phyloP scores from a whole-genome alignment of 1,284 basidiomycete genomes.

The Fomitiporia mediterranea region DNA sequence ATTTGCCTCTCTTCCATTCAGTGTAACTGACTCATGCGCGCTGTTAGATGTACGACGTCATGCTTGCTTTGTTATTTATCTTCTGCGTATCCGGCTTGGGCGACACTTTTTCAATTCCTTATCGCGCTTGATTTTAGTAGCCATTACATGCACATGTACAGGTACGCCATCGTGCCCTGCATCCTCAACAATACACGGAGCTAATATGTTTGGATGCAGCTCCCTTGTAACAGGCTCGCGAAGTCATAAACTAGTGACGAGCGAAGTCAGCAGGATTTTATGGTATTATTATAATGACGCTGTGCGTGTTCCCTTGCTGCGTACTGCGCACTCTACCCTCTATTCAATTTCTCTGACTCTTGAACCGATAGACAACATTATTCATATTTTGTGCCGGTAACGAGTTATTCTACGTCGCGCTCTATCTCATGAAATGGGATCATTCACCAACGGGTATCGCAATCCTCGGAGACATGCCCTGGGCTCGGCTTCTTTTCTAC shows the following conservation, averaged over 20 bases:
- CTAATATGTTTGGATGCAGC: slow-evolving; percentile 47
- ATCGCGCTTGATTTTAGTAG: slow-evolving; percentile 97
- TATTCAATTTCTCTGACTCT: not conserved
- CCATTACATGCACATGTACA: slow-evolving; percentile 99
- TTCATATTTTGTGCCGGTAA: slow-evolving; percentile 97
- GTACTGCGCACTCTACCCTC: not conserved
- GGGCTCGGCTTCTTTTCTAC: slow-evolving; percentile 73
- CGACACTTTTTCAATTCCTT: slow-evolving; percentile 89
- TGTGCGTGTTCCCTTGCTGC: slow-evolving; percentile 44
- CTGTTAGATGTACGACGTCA: slow-evolving; percentile 85
- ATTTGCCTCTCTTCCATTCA: not conserved
- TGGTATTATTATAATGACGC: slow-evolving; percentile 94
- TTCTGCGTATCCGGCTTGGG: slow-evolving; percentile 79
- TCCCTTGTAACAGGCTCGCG: slow-evolving; percentile 90
- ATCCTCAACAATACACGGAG: not conserved
- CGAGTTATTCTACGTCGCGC: slow-evolving; percentile 93
- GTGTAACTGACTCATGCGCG: not conserved
- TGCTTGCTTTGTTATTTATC: slow-evolving; percentile 94
- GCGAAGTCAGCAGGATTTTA: slow-evolving; percentile 88
- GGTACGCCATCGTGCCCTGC: slow-evolving; percentile 45
- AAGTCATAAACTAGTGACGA: slow-evolving; percentile 90
- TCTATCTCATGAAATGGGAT: slow-evolving; percentile 93
- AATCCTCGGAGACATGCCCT: slow-evolving; percentile 52
- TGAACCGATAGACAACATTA: slow-evolving; percentile 58
- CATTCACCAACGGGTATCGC: slow-evolving; percentile 52